These are phyloP conservation scores for Recurvomyces mirabilis DNA, from an alignment of 495 filamentous ascomycete genomes.

Conservation along the genomic window DNA sequence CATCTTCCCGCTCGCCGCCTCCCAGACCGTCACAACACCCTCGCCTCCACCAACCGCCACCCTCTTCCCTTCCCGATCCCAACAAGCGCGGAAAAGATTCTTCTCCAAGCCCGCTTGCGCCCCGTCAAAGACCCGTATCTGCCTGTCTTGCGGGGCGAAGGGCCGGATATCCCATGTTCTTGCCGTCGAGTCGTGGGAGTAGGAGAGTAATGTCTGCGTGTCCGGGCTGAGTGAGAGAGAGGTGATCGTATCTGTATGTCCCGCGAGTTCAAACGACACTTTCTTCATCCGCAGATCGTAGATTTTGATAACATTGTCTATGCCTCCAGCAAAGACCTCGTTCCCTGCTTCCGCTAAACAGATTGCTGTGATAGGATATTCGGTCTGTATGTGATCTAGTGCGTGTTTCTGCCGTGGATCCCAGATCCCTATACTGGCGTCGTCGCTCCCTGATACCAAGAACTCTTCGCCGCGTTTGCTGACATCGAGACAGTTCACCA, in stretches of 20 bases:
- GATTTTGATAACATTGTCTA: constrained; percentile 94
- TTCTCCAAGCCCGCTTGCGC: constrained; percentile 79
- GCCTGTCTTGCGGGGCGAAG: constrained; percentile 78
- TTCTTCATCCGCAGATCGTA: constrained; percentile 92
- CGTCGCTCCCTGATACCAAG: constrained; percentile 78
- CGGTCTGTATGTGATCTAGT: constrained; percentile 76
- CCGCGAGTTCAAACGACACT: constrained; percentile 73
- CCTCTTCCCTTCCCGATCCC: constrained; percentile 75
- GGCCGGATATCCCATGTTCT: constrained; percentile 94
- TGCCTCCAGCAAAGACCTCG: constrained; percentile 88
- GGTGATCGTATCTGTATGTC: constrained; percentile 86
- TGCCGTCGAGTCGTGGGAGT: constrained; percentile 86
- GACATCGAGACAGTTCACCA: constrained; percentile 82
- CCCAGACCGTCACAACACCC: constrained; percentile 84
- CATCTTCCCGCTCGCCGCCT: constrained; percentile 66
- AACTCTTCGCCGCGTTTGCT: constrained; percentile 82
- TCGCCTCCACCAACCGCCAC: constrained; percentile 87
- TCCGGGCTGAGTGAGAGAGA: constrained; percentile 85
- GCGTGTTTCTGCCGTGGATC: constrained; percentile 88
- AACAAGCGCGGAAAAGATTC: constrained; percentile 84
- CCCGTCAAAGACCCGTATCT: constrained; percentile 77
- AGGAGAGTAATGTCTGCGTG: constrained; percentile 78
- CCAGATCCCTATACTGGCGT: constrained; percentile 90
- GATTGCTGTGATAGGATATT: constrained; percentile 86
- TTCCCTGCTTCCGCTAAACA: constrained; percentile 86